A percentile compares a stretch with the other conserved stretches of the same genome.
These are phyloP conservation scores for Suillus subluteus DNA, from an alignment of 768 basidiomycete genomes.

Conservation along the genomic window DNA sequence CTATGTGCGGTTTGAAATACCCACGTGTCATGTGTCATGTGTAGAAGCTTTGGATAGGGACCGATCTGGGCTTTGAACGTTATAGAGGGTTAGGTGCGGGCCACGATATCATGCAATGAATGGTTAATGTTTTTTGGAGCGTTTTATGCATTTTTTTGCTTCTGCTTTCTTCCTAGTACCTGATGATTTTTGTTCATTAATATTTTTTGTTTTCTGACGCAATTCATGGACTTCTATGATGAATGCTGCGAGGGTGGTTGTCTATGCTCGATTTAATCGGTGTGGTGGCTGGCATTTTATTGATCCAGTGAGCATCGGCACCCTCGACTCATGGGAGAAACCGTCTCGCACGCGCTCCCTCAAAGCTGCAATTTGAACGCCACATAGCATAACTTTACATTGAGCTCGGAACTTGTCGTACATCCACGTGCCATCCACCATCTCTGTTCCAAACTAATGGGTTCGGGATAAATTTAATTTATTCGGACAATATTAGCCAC, in stretches of 20 bases:
- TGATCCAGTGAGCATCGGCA: no score
- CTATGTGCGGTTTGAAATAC: background rate
- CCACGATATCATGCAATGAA: constrained; percentile 1
- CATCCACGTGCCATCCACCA: no score
- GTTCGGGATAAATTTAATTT: no score
- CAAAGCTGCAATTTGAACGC: no score
- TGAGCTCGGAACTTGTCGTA: no score
- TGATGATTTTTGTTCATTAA: background rate
- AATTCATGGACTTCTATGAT: constrained; percentile 1
- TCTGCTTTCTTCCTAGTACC: background rate
- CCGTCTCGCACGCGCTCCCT: no score
- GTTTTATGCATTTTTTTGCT: background rate
- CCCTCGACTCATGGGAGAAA: no score
- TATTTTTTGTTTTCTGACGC: background rate
- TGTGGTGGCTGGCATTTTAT: no score
- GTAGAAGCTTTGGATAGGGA: background rate
- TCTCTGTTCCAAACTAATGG: no score
- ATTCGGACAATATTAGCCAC: no score
- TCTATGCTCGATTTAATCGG: no score
- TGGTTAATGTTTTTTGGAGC: constrained; percentile 1
- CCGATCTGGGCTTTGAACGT: background rate
- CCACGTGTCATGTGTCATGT: background rate
- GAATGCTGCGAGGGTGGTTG: background rate
- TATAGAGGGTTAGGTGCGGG: background rate
- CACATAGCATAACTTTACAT: no score